These are phyloP conservation scores for Monilinia fructicola DNA, from an alignment of 2,329 filamentous ascomycete genomes.

Conservation along the genomic window DNA sequence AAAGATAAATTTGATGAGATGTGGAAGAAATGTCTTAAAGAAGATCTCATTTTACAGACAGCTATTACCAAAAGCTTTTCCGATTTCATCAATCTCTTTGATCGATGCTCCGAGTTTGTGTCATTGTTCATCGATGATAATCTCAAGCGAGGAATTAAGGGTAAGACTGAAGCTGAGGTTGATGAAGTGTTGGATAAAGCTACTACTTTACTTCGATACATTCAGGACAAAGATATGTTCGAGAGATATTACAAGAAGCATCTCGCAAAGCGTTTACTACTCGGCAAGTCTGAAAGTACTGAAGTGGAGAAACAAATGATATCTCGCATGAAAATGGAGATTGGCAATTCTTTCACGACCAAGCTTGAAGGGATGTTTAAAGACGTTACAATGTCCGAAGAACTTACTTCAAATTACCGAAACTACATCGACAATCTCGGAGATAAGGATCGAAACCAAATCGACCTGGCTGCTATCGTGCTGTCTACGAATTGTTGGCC, in stretches of 20 bases:
- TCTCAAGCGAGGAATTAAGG: constrained; percentile 88
- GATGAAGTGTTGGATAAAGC: constrained; percentile 85
- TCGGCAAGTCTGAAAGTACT: constrained; percentile 84
- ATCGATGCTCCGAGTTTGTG: constrained; percentile 83
- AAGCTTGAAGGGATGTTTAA: constrained; percentile 98
- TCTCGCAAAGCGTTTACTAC: constrained; percentile 79
- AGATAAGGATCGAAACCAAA: constrained; percentile 56
- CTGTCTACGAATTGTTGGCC: constrained; percentile 96
- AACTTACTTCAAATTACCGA: constrained; percentile 76
- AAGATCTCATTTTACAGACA: constrained; percentile 76
- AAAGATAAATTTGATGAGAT: constrained; percentile 89
- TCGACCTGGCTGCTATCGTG: constrained; percentile 81
- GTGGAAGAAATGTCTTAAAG: constrained; percentile 69
- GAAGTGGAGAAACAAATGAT: constrained; percentile 97
- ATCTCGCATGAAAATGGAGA: constrained; percentile 92
- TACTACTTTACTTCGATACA: constrained; percentile 81
- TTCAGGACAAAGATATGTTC: constrained; percentile 90
- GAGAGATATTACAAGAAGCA: constrained; percentile 99
- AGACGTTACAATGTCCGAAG: constrained; percentile 85
- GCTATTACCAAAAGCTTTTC: constrained; percentile 84
- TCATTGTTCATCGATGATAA: constrained; percentile 97
- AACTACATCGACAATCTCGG: constrained; percentile 58
- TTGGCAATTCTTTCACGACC: constrained; percentile 88
- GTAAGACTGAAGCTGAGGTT: constrained; percentile 85
- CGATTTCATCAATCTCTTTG: constrained; percentile 91